Evolutionary conservation across 1,284 basidiomycete species (phyloP).

Genomic region (Neonothopanus nambi): DNA sequence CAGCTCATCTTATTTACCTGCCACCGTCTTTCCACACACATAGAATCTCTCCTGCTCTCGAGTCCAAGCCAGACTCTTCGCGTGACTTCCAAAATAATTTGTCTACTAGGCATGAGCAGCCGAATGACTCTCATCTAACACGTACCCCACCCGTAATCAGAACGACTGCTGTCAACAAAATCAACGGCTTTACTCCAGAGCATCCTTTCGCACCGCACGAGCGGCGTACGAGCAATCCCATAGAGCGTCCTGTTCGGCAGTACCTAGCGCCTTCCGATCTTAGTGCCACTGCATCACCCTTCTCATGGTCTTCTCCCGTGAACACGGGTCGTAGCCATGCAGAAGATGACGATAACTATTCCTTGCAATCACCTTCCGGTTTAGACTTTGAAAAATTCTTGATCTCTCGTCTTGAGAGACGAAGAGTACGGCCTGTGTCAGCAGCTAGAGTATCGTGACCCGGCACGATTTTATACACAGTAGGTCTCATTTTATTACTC

Average conservation of each 20-base stretch:
- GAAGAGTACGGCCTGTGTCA: neutral
- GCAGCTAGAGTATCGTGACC: neutral
- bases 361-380: neutral
- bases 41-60: too few relatives aligned
- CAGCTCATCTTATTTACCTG: neutral
- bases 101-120: neutral
- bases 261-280: neutral
- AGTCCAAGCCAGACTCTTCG: neutral
- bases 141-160: neutral
- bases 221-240: neutral
- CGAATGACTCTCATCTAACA: neutral
- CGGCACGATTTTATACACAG: too few relatives aligned
- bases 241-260: neutral
- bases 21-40: neutral
- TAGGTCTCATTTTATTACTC: too few relatives aligned
- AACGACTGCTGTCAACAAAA: slow-evolving; percentile 5
- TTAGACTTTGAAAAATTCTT: slow-evolving; percentile 12
- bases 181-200: neutral
- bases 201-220: neutral
- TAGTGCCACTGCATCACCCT: neutral
- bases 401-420: slow-evolving; percentile 3
- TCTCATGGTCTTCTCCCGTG: neutral
- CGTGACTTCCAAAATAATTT: neutral
- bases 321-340: neutral
- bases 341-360: slow-evolving; percentile 2